Evolutionary conservation across 1,284 basidiomycete species (phyloP).

Genomic region (Moesziomyces sp.): DNA sequence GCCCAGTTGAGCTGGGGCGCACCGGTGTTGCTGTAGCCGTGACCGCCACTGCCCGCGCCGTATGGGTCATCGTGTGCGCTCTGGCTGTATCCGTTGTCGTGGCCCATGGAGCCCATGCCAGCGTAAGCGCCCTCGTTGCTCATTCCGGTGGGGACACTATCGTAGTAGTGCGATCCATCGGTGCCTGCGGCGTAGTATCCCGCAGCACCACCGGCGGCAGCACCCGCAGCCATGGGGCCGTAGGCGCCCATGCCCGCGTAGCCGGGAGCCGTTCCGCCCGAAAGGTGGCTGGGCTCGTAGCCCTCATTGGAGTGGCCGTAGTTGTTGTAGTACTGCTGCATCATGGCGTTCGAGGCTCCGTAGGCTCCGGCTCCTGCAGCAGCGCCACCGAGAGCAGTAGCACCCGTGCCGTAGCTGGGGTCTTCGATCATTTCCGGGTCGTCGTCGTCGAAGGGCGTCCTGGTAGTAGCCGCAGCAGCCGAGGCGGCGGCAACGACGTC

Average conservation of each 20-base stretch:
- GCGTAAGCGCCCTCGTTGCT: conserved; percentile 25
- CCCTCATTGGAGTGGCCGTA: conserved; percentile 37
- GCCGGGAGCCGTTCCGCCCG: conserved; percentile 53
- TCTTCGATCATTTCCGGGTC: conserved; percentile 66
- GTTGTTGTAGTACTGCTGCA: conserved; percentile 54
- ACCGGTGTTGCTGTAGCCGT: conserved; percentile 32
- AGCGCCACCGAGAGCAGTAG: conserved; percentile 20
- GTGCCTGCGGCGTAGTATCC: conserved; percentile 42
- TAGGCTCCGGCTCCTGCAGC: conserved; percentile 43
- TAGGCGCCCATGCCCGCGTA: conserved; percentile 63
- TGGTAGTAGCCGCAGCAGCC: conserved; percentile 63
- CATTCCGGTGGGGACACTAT: conserved; percentile 29
- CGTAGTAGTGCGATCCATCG: conserved; percentile 52
- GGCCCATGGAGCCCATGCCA: conserved; percentile 35
- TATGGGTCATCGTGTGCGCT: conserved; percentile 36
- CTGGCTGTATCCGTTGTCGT: conserved; percentile 39
- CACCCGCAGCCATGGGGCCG: conserved; percentile 54
- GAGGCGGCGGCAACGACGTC: conserved; percentile 66
- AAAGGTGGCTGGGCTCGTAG: conserved; percentile 61
- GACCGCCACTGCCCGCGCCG: conserved; percentile 27
- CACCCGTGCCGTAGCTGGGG: conserved; percentile 51
- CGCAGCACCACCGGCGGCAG: conserved; percentile 53
- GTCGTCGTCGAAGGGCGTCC: conserved; percentile 67
- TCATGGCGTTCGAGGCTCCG: conserved; percentile 43
- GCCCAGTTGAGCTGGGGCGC: conserved; percentile 50